Conservation (phyloP, 139 green algal genomes). For the Astrephomene gubernaculifera region DNA sequence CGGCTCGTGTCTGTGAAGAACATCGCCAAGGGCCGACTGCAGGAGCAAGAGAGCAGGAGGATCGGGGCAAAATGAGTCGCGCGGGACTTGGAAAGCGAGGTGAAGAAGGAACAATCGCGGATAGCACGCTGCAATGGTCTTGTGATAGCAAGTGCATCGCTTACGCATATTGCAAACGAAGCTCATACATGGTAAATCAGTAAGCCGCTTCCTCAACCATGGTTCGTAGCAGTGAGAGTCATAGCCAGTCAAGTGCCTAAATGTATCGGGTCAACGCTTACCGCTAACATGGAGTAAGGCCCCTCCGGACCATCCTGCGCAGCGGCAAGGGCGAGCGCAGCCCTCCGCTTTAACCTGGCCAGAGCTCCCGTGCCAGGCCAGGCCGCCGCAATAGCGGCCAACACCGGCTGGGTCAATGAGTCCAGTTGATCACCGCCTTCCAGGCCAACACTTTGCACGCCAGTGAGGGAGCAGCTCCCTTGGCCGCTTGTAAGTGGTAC, state of each 20-base stretch:
- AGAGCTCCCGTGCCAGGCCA: slow-evolving; percentile 13
- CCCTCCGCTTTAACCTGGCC: slow-evolving; percentile 8
- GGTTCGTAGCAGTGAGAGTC: no score
- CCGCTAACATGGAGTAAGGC: slow-evolving; percentile 31
- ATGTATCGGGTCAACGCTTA: no score
- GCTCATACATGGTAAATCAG: no score
- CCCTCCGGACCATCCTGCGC: slow-evolving; percentile 12
- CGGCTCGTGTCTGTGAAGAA: slow-evolving; percentile 31
- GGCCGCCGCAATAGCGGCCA: not conserved
- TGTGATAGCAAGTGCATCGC: no score
- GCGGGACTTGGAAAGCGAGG: no score
- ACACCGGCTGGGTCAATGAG: not conserved
- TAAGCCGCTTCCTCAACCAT: no score
- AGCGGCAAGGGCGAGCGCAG: slow-evolving; percentile 14
- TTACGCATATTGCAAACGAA: no score
- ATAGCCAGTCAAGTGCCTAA: no score
- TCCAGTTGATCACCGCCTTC: not conserved
- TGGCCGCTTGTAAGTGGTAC: not conserved
- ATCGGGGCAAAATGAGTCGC: no score
- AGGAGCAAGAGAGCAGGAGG: not conserved
- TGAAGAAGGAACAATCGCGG: no score
- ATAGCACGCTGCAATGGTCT: no score
- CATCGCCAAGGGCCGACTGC: slow-evolving; percentile 30
- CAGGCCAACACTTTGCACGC: not conserved
- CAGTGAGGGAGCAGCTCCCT: not conserved